phyloP scores from a whole-genome alignment of 129 eudicot genomes.

The Kitagawia praeruptora region DNA sequence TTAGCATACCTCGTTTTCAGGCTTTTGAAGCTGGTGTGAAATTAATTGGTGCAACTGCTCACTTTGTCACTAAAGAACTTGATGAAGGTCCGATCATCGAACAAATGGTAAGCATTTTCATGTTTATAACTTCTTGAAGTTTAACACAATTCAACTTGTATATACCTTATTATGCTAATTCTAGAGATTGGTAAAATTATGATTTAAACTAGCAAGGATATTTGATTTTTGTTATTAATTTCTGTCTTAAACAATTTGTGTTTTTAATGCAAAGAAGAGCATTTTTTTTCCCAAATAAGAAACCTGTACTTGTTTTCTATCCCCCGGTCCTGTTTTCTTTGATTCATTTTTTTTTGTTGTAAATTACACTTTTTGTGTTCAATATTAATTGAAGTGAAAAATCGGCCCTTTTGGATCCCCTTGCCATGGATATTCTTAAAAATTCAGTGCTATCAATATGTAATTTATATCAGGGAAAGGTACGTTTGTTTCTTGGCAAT shows the following conservation, averaged over 20 bases:
- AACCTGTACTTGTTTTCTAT: neutral
- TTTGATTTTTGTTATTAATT: neutral
- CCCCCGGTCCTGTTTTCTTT: neutral
- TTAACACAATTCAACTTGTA: neutral
- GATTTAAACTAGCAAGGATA: neutral
- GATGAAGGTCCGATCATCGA: constrained; percentile 94
- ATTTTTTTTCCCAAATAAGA: neutral
- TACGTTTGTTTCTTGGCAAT: neutral
- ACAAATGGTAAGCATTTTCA: constrained; percentile 60
- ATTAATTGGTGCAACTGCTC: constrained; percentile 95
- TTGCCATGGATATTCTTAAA: neutral
- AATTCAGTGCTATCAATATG: neutral
- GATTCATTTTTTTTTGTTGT: neutral
- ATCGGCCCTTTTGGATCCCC: neutral
- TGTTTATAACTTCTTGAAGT: neutral
- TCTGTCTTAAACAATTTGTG: neutral
- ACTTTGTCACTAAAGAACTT: constrained; percentile 86
- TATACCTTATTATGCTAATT: neutral
- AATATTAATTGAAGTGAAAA: neutral
- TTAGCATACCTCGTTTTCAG: constrained; percentile 21
- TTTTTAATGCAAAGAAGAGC: neutral
- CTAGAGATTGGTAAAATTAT: neutral
- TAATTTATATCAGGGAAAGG: neutral
- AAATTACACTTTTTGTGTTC: neutral
- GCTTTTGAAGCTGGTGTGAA: constrained; percentile 93